Evolutionary conservation across 345 rosid species (phyloP).

Genomic region (Murraya koenigii): DNA sequence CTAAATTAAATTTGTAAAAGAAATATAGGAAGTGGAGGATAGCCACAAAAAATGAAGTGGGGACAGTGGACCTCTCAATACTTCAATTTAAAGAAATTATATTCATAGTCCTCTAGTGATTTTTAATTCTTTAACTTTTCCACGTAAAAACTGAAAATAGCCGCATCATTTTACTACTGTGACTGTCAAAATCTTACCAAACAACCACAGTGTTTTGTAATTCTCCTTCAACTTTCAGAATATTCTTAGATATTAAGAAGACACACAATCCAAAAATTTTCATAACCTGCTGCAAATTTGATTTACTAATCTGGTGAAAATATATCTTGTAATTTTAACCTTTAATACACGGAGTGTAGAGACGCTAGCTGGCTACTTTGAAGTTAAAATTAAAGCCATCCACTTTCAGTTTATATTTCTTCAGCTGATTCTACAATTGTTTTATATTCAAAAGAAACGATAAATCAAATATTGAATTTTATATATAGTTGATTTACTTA

Average conservation of each 20-base stretch:
- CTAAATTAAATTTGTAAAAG: no score
- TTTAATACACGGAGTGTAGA: not conserved
- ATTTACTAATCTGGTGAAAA: not conserved
- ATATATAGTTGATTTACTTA: slow-evolving; percentile 25
- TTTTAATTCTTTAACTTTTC: not conserved
- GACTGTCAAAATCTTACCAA: not conserved
- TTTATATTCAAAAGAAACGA: not conserved
- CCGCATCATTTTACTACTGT: not conserved
- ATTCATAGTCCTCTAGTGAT: not conserved
- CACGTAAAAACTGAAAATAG: not conserved
- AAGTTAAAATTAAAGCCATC: not conserved
- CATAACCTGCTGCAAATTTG: not conserved
- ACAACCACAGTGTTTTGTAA: no score
- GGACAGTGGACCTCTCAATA: not conserved
- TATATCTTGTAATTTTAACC: no score
- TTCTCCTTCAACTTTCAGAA: not conserved
- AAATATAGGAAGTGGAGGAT: not conserved
- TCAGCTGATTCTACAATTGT: not conserved
- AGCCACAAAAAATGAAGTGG: not conserved
- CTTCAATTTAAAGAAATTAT: not conserved
- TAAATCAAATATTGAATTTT: not conserved
- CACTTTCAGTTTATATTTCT: not conserved
- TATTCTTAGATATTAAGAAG: not conserved
- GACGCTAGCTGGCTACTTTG: no score
- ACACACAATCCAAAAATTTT: not conserved